Evolutionary conservation across 108 stramenopile species (phyloP).

Genomic region (Skeletonema menzelii): DNA sequence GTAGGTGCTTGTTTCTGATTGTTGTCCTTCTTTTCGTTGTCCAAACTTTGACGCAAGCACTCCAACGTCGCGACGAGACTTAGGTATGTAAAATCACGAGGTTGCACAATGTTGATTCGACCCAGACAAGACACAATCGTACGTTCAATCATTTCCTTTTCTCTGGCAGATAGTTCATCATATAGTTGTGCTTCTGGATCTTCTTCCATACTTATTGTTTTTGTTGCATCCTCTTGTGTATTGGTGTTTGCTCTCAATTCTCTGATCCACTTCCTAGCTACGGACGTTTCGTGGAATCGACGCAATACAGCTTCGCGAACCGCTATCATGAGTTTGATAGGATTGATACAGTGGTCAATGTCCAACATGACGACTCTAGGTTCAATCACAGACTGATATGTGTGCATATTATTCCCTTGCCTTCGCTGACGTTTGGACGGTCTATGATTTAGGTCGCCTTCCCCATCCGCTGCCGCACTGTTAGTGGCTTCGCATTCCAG

Average conservation of each 20-base stretch:
- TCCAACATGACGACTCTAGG: conserved; percentile 43
- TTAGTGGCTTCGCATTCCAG: not conserved
- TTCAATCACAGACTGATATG: conserved; percentile 8
- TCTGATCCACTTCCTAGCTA: conserved; percentile 36
- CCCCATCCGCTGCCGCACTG: not conserved
- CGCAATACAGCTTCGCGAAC: conserved; percentile 49
- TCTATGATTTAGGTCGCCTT: not conserved
- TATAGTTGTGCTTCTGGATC: not conserved
- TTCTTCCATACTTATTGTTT: conserved; percentile 1
- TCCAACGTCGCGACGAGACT: conserved; percentile 49
- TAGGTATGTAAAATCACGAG: conserved; percentile 49
- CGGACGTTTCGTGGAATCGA: conserved; percentile 43
- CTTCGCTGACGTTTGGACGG: conserved; percentile 16
- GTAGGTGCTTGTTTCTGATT: conserved; percentile 15
- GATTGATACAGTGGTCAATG: conserved; percentile 39
- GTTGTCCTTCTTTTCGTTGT: conserved; percentile 10
- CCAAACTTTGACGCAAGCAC: conserved; percentile 32
- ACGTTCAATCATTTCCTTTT: conserved; percentile 35
- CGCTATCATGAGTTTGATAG: conserved; percentile 28
- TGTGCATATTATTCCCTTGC: not conserved
- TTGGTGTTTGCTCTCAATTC: conserved; percentile 4
- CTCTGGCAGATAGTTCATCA: not conserved
- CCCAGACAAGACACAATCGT: conserved; percentile 39
- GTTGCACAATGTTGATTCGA: conserved; percentile 45
- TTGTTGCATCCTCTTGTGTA: not conserved